Base-by-base conservation (phyloP, 1,284 basidiomycete species). In the Ustilago curta region DNA sequence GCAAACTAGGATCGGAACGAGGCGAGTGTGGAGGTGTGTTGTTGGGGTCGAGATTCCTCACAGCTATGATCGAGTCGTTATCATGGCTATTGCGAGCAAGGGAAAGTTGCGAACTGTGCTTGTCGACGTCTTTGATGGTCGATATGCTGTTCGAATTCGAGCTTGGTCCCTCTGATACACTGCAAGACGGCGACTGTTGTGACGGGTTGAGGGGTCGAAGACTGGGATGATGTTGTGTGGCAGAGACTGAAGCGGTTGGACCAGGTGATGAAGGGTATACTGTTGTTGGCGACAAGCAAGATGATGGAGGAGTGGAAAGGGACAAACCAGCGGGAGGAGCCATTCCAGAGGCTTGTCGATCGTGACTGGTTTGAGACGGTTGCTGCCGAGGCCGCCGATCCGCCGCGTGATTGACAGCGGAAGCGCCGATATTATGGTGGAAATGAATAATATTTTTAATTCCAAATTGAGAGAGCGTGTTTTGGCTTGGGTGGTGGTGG, bases 1-100 rank as follows among this genome's bases (percentile, higher is more conserved):
- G 6, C 31, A 21, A 14, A 21, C 16, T 37, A 25, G 50, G 18
- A 4, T 27, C 25, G n/a, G 29, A 31, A 29, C 6, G 21, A 19
- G 40, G 27, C 12, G 44, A 19, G 25, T 18, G 16, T 16, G 14
- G 16, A 31, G 29, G n/a, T 27, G 12, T 40, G 31, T 75, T 29
- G 31, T 75, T 21, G 49, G 21, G 27, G n/a, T 66, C 5, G 44
- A 57, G 32, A 57, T 75, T 75, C 45, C 68, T 67, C 49, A 74
- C 67, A 49, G 67, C 71, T 1, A 49, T 54, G 52, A 67, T 67
- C 8, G 67, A 70, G 57, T 66, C 52, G 51, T 63, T 59, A 25
- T 57, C 70, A 63, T 63, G 53, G 54, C 63, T 61, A 14, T 59
- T 50, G 18, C 44, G 59, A 16, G 29, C 49, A n/a, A 56, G 27